Conservation (phyloP, 2,329 filamentous ascomycete species). For the Paecilomyces fulvus region DNA sequence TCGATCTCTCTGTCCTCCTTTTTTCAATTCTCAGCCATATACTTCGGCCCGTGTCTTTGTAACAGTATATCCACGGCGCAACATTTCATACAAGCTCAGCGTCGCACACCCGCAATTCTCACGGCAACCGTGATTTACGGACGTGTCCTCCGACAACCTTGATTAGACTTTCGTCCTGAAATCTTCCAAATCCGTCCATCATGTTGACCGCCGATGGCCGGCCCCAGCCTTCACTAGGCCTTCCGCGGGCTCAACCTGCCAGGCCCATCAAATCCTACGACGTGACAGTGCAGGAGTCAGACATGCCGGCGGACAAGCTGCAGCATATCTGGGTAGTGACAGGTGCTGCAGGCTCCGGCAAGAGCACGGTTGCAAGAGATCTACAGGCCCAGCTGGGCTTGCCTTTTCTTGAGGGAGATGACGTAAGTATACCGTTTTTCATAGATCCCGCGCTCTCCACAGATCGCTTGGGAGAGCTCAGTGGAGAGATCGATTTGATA, state of each 20-base stretch:
- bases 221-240: constrained; percentile 14
- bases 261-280: neutral
- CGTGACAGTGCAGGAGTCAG: neutral
- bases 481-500: neutral
- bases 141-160: constrained; percentile 11
- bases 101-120: neutral
- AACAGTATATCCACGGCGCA: neutral
- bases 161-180: constrained; percentile 4
- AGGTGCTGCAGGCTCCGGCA: constrained; percentile 70
- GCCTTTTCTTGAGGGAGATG: constrained; percentile 70
- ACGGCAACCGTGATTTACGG: constrained; percentile 8
- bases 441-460: neutral
- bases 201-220: constrained; percentile 36
- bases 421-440: constrained; percentile 45
- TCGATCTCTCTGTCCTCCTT: neutral
- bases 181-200: constrained; percentile 5
- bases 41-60: neutral
- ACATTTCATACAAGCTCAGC: neutral
- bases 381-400: constrained; percentile 55
- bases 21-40: neutral
- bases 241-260: neutral
- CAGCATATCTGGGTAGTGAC: constrained; percentile 76
- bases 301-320: constrained; percentile 8
- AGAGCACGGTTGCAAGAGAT: constrained; percentile 64
- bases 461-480: no score